A percentile compares a stretch with the other conserved stretches of the same genome.
phyloP scores from a whole-genome alignment of 2,329 filamentous ascomycete genomes.

The Claviceps pazoutovae region DNA sequence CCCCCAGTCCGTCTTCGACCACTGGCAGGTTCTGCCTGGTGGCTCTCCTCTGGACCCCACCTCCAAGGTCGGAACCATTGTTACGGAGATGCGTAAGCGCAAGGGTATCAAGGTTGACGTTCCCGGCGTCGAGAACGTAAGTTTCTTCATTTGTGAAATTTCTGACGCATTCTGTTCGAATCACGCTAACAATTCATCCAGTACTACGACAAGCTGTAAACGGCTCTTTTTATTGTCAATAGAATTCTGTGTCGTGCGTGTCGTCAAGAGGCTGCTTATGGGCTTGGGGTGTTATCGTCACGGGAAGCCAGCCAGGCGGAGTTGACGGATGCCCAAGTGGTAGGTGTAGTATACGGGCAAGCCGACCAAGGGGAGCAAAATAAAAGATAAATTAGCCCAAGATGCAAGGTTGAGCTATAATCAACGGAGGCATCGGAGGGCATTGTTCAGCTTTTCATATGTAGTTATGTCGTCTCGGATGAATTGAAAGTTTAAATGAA shows the following conservation, averaged over 20 bases:
- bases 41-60: conserved; percentile 77
- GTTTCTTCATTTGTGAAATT: conserved; percentile 24
- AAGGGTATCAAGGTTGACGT: conserved; percentile 98
- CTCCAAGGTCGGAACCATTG: conserved; percentile 70
- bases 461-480: conserved; percentile 30
- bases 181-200: conserved; percentile 23
- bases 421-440: conserved; percentile 16
- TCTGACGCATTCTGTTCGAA: not conserved
- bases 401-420: conserved; percentile 24
- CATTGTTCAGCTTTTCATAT: conserved; percentile 25
- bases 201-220: conserved; percentile 99
- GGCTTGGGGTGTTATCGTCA: conserved; percentile 16
- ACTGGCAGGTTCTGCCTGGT: conserved; percentile 94
- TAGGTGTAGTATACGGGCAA: conserved; percentile 17
- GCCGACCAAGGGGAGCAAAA: conserved; percentile 3
- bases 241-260: conserved; percentile 30
- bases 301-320: conserved; percentile 11
- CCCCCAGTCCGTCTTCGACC: conserved; percentile 97
- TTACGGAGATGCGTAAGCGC: conserved; percentile 88
- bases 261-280: conserved; percentile 26
- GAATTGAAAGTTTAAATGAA: conserved; percentile 26
- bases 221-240: conserved; percentile 29
- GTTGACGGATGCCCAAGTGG: conserved; percentile 4
- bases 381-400: conserved; percentile 9
- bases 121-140: conserved; percentile 89